phyloP scores from a whole-genome alignment of 495 filamentous ascomycete species.

The Neurospora pannonica region DNA sequence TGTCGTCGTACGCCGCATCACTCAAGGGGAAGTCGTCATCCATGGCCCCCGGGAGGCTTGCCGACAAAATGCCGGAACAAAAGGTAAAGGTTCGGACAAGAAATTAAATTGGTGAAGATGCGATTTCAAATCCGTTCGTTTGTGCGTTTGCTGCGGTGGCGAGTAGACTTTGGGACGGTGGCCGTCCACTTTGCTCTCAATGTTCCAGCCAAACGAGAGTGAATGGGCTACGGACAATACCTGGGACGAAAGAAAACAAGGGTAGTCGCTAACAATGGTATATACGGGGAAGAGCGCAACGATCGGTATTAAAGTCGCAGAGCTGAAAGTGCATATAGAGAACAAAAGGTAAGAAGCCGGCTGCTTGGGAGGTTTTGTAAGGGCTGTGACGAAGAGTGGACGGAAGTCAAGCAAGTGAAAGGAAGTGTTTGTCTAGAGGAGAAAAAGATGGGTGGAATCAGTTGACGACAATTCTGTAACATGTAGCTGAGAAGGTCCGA shows the following conservation, averaged over 20 bases:
- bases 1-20: neutral
- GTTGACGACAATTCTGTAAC: neutral
- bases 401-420: neutral
- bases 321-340: neutral
- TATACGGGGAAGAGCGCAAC: neutral
- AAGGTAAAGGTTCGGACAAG: neutral
- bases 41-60: neutral
- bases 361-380: neutral
- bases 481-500: neutral
- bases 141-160: neutral
- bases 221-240: neutral
- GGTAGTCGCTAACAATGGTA: neutral
- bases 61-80: neutral
- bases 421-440: neutral
- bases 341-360: neutral
- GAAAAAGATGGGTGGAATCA: neutral
- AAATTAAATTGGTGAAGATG: neutral
- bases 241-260: neutral
- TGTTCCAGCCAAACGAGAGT: neutral
- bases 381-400: neutral
- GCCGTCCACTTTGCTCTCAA: neutral
- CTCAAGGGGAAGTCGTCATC: conserved; percentile 2
- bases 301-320: neutral
- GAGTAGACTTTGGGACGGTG: neutral
- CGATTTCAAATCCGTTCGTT: neutral